Base-by-base conservation (phyloP, 495 filamentous ascomycete genomes). In the Podospora pseudopauciseta region DNA sequence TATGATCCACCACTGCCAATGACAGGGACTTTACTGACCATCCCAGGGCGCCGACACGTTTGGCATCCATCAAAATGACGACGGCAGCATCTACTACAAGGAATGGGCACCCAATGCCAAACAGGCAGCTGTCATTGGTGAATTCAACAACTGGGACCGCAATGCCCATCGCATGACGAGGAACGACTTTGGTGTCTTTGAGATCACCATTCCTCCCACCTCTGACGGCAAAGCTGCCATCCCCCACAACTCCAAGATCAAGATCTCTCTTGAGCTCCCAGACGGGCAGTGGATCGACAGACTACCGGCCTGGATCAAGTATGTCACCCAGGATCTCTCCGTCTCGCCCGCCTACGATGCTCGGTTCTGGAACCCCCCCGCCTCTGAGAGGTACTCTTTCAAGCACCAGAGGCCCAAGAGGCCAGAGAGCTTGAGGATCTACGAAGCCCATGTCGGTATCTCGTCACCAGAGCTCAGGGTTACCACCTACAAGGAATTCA, bases 381-480 rank as follows among this genome's bases (percentile, higher is more conserved):
- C 86, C 59, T 80, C 82, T 61, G 87, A 91, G 73, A 82, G 80
- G 74, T 97, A 97, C 78, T 81, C 80, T 18, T 96, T 97, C 87
- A 91, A 94, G 79, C 85, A 98, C 77, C 70, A 86, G 27, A 86
- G 90, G 23, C 95, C 94, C 13, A 88, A 88, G 78, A 96, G 94
- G 83, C 95, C 95, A 5, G 80, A 85, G 70, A 95, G 92, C 73
- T 88, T 88, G 53, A 88, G 96, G 55, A 93, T 99, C 59, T 99
- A 99, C 78, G 95, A 99, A 80, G 96, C 96, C 15, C 95, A 99
- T 78, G 93, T 99, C 64, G 95, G 95, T 61, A 99, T 99, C 74
- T 96, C 93, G 13, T 96, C 93, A 4, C 93, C 93, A 1, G 95
- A 99, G 71, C 87, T 89, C 60, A 87, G 85, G 67, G 92, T 99